A percentile compares a stretch with the other conserved stretches of the same genome.
Evolutionary conservation across 2,329 filamentous ascomycete genomes (phyloP).

Genomic region (Nigrospora sphaerica): DNA sequence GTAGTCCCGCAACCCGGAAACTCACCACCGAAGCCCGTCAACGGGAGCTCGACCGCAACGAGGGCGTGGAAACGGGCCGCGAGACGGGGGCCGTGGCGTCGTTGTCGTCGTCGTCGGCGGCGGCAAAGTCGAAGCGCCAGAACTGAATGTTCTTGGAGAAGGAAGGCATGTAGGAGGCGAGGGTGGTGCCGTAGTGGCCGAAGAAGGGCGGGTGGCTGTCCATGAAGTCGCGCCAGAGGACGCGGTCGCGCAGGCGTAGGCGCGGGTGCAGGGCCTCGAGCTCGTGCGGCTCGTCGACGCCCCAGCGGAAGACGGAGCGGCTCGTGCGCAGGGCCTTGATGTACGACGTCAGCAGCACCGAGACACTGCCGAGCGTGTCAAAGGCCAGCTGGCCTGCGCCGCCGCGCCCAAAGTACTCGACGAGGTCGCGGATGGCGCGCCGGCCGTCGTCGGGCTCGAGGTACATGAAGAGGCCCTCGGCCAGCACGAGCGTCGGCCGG

Average conservation of each 20-base stretch:
- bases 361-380: slow-evolving; percentile 2
- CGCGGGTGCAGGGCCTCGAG: not conserved
- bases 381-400: not conserved
- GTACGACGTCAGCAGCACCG: not conserved
- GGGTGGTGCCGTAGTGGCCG: slow-evolving; percentile 1
- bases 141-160: slow-evolving; percentile 5
- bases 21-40: too few relatives aligned
- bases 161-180: slow-evolving; percentile 2
- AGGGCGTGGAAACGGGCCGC: too few relatives aligned
- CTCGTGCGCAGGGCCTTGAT: slow-evolving; percentile 2
- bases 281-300: slow-evolving; percentile 1
- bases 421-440: slow-evolving; percentile 1
- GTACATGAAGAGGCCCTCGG: slow-evolving; percentile 15
- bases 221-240: slow-evolving; percentile 4
- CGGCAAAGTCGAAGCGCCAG: slow-evolving; percentile 2
- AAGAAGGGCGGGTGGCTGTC: slow-evolving; percentile 4
- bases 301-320: slow-evolving; percentile 1
- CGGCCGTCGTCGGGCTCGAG: slow-evolving; percentile 11
- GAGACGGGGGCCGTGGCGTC: too few relatives aligned
- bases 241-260: not conserved
- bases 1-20: too few relatives aligned
- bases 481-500: slow-evolving; percentile 11
- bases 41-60: too few relatives aligned
- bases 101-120: too few relatives aligned
- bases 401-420: slow-evolving; percentile 1